phyloP scores from a whole-genome alignment of 2,329 filamentous ascomycete genomes.

The Arachnomyces sp. region DNA sequence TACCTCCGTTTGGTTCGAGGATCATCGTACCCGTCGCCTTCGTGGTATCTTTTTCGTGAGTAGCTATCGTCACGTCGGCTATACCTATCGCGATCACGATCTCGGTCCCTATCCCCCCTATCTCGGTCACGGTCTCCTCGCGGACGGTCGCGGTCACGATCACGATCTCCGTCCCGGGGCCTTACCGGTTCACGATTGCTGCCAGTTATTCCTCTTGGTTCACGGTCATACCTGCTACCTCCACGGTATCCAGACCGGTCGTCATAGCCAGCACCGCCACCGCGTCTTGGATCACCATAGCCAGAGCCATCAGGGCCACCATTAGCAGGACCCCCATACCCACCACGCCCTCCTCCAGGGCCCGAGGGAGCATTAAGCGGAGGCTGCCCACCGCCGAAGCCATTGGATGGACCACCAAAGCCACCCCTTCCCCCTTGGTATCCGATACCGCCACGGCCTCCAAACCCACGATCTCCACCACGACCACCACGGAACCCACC shows the following conservation, averaged over 20 bases:
- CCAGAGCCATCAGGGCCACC: slow-evolving; percentile 19
- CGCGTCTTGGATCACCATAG: slow-evolving; percentile 35
- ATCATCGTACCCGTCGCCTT: slow-evolving; percentile 74
- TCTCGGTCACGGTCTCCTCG: slow-evolving; percentile 51
- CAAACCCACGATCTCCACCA: slow-evolving; percentile 29
- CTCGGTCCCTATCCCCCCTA: slow-evolving; percentile 36
- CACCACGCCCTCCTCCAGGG: slow-evolving; percentile 47
- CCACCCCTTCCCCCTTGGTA: slow-evolving; percentile 51
- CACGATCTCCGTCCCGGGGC: slow-evolving; percentile 53
- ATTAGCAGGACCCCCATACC: slow-evolving; percentile 31
- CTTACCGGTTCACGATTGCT: slow-evolving; percentile 81
- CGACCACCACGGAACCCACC: slow-evolving; percentile 47
- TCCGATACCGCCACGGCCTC: slow-evolving; percentile 45
- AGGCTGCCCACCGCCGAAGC: slow-evolving; percentile 27
- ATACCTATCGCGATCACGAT: slow-evolving; percentile 43
- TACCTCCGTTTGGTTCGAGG: slow-evolving; percentile 53
- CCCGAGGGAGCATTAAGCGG: slow-evolving; percentile 46
- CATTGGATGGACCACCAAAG: slow-evolving; percentile 31
- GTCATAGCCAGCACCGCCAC: slow-evolving; percentile 51
- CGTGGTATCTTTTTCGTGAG: slow-evolving; percentile 60
- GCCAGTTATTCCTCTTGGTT: slow-evolving; percentile 52
- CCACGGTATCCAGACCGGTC: slow-evolving; percentile 46
- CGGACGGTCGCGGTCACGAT: slow-evolving; percentile 38
- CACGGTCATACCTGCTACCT: slow-evolving; percentile 44
- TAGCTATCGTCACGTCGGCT: slow-evolving; percentile 46